Base-by-base conservation (phyloP, 129 eudicot species). In the Flaveria sonorensis region DNA sequence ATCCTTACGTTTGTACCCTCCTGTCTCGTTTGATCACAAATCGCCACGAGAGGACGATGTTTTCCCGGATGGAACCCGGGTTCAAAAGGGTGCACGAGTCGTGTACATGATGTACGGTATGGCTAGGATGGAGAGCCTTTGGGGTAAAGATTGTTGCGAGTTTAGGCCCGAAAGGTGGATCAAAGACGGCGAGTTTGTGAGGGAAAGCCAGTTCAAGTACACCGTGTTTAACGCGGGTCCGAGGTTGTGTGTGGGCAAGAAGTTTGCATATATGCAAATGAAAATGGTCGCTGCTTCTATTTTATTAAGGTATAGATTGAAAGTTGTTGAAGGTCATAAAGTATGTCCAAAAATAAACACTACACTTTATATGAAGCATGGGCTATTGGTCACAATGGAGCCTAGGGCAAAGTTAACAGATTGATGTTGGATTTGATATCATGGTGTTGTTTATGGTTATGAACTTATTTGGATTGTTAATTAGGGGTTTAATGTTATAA, bases 161-260 rank as follows among this genome's bases (percentile, higher is more conserved):
- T 89, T 82, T 62, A 80, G 59, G 79, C 93, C 93, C 4, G 93
- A 89, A 66, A 86, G 93, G 72, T 89, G 93, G 93, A 80, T 89
- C 15, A 82, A 82, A 56, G 86, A 84, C 6, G 93, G 90, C 0
- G 79, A 80, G 36, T 89, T 86, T 20, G 82, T 86, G 64, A 84
- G 84, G 6, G 85, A 84, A 75, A 86, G 82, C 47, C 88, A 75
- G 71, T 84, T 84, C 72, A 89, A 86, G 70, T 89, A 86, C 79
- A 72, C 81, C 0, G 90, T 84, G 66, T 89, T 89, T 74, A 89
- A 89, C 23, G 93, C 83, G 0, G 93, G 93, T 14, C 93, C 93
- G 3, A 48, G 93, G 53, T 70, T 89, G 69, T 89, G 93, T 61
- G 87, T 89, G 21, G 93, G 93, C 26, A 89, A 86, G 78, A 84